Conservation (phyloP, 2,329 filamentous ascomycete species). For the Cladophialophora exuberans region DNA sequence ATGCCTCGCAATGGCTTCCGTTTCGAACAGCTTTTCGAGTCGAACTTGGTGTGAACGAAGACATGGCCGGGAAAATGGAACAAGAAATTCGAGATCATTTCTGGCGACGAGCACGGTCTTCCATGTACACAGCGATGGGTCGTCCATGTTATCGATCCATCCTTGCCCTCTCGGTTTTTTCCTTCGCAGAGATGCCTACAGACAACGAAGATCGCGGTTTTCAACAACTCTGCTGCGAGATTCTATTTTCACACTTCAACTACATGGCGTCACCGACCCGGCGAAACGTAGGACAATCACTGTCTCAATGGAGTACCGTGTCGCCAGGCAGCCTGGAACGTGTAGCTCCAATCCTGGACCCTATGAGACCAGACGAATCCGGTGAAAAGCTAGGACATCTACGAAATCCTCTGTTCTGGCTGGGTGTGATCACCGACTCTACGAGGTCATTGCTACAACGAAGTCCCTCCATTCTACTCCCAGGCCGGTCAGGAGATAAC, state of each 20-base stretch:
- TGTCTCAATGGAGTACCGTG: neutral
- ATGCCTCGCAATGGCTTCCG: conserved; percentile 12
- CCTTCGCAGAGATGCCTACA: conserved; percentile 5
- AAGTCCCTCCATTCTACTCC: neutral
- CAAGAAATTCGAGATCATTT: conserved; percentile 9
- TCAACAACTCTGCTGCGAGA: conserved; percentile 3
- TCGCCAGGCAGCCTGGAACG: neutral
- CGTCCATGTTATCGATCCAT: conserved; percentile 15
- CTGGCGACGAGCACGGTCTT: conserved; percentile 1
- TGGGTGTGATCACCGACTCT: conserved; percentile 5
- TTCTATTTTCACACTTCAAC: conserved; percentile 9
- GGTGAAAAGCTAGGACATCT: neutral
- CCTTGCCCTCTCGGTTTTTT: conserved; percentile 5
- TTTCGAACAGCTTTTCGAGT: neutral
- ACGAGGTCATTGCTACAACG: conserved; percentile 5
- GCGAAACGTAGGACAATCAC: neutral
- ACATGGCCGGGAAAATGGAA: neutral
- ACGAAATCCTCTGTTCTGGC: conserved; percentile 12
- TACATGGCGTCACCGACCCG: neutral
- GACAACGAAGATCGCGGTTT: conserved; percentile 5
- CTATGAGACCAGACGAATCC: neutral
- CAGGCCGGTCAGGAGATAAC: conserved; percentile 2
- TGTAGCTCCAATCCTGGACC: neutral
- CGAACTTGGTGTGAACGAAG: neutral
- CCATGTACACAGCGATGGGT: neutral